phyloP scores from a whole-genome alignment of 345 rosid genomes.

The Eucalyptus brandiana region DNA sequence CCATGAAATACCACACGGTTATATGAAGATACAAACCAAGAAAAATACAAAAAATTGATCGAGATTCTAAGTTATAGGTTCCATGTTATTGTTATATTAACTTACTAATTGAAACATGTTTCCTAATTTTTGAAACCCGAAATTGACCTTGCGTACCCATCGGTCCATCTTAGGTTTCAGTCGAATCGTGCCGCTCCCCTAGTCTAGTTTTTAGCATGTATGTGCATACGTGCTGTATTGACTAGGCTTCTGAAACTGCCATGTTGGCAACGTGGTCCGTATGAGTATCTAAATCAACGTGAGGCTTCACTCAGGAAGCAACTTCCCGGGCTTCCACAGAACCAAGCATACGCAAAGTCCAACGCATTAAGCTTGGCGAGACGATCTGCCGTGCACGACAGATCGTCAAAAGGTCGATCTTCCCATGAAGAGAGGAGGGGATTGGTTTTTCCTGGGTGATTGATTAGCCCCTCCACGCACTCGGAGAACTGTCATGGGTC shows the following conservation, averaged over 20 bases:
- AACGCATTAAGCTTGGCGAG: not conserved
- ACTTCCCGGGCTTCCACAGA: not conserved
- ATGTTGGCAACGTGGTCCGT: not conserved
- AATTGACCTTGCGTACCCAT: too few species aligned
- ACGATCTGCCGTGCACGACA: not conserved
- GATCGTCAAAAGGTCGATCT: not conserved
- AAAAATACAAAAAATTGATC: too few species aligned
- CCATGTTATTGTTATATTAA: too few species aligned
- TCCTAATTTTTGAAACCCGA: too few species aligned
- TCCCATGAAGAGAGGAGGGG: not conserved
- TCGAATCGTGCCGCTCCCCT: too few species aligned
- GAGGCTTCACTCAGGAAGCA: not conserved
- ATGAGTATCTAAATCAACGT: not conserved
- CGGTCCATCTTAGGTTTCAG: too few species aligned
- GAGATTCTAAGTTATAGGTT: too few species aligned
- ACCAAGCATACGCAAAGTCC: not conserved
- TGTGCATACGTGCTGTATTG: not conserved
- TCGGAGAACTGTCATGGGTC: not conserved
- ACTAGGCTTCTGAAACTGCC: not conserved
- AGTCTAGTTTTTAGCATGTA: not conserved
- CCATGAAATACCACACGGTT: rapidly evolving
- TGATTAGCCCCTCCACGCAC: not conserved
- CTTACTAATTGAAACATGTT: too few species aligned
- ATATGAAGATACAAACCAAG: too few species aligned
- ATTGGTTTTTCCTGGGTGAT: not conserved